These are phyloP conservation scores for Xylaria sp. DNA, from an alignment of 2,329 filamentous ascomycete genomes.

Conservation along the genomic window DNA sequence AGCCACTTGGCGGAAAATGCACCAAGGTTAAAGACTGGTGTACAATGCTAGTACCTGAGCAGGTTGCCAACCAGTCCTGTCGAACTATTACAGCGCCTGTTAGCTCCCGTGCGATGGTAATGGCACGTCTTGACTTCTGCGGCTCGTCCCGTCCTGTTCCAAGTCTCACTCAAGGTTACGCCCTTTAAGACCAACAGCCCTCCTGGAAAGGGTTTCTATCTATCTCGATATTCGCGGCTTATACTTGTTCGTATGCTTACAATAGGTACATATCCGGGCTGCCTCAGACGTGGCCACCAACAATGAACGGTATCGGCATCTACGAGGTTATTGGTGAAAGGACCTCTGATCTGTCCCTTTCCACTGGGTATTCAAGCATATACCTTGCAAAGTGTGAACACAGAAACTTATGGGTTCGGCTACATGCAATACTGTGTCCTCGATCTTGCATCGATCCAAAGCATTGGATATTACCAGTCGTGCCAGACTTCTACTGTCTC, in stretches of 20 bases:
- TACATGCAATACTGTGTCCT: constrained; percentile 1
- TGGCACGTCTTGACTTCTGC: neutral
- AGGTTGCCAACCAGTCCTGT: constrained; percentile 7
- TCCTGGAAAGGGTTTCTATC: no score
- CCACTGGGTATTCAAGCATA: neutral
- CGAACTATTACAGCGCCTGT: neutral
- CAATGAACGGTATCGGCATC: neutral
- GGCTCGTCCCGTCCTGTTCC: constrained; percentile 15
- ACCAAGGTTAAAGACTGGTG: neutral
- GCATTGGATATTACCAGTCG: constrained; percentile 1
- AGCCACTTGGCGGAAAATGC: constrained; percentile 1
- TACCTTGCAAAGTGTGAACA: neutral
- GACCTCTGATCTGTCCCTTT: neutral
- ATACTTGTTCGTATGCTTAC: neutral
- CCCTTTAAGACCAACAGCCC: neutral
- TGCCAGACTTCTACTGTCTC: neutral
- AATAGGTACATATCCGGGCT: neutral
- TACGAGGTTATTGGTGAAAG: neutral
- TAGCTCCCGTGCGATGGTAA: neutral
- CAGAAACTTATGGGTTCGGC: constrained; percentile 1
- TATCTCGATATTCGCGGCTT: no score
- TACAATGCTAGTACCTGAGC: constrained; percentile 4
- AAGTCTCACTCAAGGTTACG: neutral
- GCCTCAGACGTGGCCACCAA: constrained; percentile 1
- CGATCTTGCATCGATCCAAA: constrained; percentile 23